Base-by-base conservation (phyloP, 768 basidiomycete genomes). In the Glaciozyma antarctica region DNA sequence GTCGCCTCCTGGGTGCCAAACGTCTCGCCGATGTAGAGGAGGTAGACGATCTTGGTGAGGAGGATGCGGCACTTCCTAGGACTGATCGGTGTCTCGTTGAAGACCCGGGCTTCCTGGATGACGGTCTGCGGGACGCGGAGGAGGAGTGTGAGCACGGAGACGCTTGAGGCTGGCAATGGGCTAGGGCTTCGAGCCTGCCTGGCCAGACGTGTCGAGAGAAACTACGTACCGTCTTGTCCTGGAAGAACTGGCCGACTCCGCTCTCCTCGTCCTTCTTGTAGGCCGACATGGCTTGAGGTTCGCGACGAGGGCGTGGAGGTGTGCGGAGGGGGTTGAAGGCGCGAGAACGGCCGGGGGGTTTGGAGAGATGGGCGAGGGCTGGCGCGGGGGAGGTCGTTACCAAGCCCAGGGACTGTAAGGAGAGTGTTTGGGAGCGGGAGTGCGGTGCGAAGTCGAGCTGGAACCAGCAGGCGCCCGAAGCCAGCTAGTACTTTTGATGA, bases 41-140 rank as follows among this genome's bases (percentile, higher is more conserved):
- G 82, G 79, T 97, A 94, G 51, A 98, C 89, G 73, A 98, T 93
- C 75, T 94, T 83, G 52, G 94, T 98, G 74, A 99, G 84, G 62
- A 99, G 84, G 53, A 93, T 87, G 76, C 94, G 85, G 79, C 94
- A 98, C 80, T 93, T 95, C 75, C 93, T 83, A 24, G 94, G 94
- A 75, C 90, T 94, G 79, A 99, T 92, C 65, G 95, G 95, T 22
- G 94, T 95, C 75, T 98, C 94, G 79, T 99, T 98, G 85, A 99
- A 99, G 64, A 92, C 88, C 71, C 95, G 86, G 65, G 95, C 93
- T 77, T 99, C 95, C 77, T 98, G 95, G 72, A 98, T 88, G 71
- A 98, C 88, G 1, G 94, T 95, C 26, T 64, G 62, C 16, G 49
- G 7, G 47, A 22, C 24, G 52, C 10, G 19, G 32, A 17, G 49